Conservation (phyloP, 306 rosid species). For the Inga leiocalycina region DNA sequence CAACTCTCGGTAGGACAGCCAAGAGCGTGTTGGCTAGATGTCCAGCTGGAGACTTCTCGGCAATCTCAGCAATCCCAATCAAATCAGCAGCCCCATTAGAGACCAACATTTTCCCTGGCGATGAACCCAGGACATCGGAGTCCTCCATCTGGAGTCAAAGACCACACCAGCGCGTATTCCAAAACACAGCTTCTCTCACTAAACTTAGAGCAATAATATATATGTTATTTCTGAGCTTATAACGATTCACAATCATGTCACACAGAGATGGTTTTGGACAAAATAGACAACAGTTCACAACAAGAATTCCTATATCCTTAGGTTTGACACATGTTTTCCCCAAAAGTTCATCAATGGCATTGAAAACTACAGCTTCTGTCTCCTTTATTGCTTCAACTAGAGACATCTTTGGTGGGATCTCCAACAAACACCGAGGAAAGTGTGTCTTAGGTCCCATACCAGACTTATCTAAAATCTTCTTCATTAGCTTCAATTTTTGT, state of each 20-base stretch:
- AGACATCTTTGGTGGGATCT: conserved; percentile 11
- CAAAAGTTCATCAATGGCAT: conserved; percentile 30
- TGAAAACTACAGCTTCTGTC: conserved; percentile 3
- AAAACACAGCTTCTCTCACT: too few relatives aligned
- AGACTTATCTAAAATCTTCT: neutral
- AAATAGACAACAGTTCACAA: conserved; percentile 29
- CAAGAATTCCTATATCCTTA: conserved; percentile 25
- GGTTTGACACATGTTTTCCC: conserved; percentile 32
- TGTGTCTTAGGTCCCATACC: conserved; percentile 33
- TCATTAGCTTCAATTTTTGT: conserved; percentile 13
- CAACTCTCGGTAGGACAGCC: too few relatives aligned
- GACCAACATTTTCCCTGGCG: too few relatives aligned
- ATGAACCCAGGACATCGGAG: too few relatives aligned
- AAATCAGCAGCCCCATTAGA: too few relatives aligned
- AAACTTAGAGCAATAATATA: too few relatives aligned
- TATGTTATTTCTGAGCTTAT: conserved; percentile 11
- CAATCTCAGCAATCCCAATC: too few relatives aligned
- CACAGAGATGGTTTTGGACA: conserved; percentile 28
- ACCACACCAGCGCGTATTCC: too few relatives aligned
- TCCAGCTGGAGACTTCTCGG: too few relatives aligned
- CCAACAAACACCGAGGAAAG: neutral
- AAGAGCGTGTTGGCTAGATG: too few relatives aligned
- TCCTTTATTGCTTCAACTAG: conserved; percentile 21
- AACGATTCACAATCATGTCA: conserved; percentile 31
- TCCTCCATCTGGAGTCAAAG: too few relatives aligned